Evolutionary conservation across 495 filamentous ascomycete genomes (phyloP).

Genomic region (Cairneyella variabilis): DNA sequence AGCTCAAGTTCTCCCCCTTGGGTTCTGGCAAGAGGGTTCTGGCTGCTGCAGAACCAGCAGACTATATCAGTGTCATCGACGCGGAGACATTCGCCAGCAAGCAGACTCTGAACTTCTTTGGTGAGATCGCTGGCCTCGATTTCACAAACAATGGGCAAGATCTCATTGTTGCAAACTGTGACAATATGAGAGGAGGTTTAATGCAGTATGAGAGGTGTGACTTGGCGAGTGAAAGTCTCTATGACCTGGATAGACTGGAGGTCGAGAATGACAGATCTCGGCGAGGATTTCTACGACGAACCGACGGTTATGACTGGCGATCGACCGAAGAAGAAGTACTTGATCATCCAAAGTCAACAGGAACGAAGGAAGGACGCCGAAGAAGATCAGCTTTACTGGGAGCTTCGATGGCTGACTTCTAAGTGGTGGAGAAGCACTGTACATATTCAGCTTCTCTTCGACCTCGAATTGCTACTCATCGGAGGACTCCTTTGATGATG

Average conservation of each 20-base stretch:
- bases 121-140: constrained; percentile 74
- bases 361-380: constrained; percentile 9
- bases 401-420: constrained; percentile 19
- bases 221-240: constrained; percentile 38
- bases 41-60: constrained; percentile 78
- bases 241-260: constrained; percentile 13
- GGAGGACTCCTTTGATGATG: background rate
- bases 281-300: constrained; percentile 7
- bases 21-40: constrained; percentile 72
- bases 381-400: constrained; percentile 19
- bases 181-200: constrained; percentile 72
- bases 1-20: constrained; percentile 75
- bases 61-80: constrained; percentile 76
- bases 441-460: constrained; percentile 1
- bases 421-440: constrained; percentile 5
- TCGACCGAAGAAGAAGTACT: constrained; percentile 28
- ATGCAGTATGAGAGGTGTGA: constrained; percentile 67
- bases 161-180: constrained; percentile 71
- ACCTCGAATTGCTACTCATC: background rate
- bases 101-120: constrained; percentile 82
- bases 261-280: background rate
- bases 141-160: constrained; percentile 69
- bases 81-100: constrained; percentile 61
- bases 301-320: constrained; percentile 32
- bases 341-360: constrained; percentile 18